A percentile compares a stretch with the other conserved stretches of the same genome.
Conservation (phyloP, 768 basidiomycete species). For the Paxillus ammoniavirescens region DNA sequence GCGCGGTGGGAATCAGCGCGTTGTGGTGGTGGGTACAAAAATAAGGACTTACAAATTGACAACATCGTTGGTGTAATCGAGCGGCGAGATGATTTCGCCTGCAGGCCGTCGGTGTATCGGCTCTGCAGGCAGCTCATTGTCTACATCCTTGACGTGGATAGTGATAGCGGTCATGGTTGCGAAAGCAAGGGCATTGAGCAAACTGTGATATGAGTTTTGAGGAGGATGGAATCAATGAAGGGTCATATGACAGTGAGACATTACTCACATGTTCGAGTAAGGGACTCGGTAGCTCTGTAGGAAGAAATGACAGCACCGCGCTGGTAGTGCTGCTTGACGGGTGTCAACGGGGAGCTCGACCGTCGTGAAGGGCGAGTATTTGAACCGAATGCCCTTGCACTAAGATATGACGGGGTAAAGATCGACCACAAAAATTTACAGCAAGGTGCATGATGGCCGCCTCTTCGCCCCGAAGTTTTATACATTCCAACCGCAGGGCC, state of each 20-base stretch:
- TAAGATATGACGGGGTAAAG: slow-evolving; percentile 15
- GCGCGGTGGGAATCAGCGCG: slow-evolving; percentile 2
- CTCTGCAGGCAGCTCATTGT: slow-evolving; percentile 42
- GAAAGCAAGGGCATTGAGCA: slow-evolving; percentile 24
- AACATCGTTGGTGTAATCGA: slow-evolving; percentile 46
- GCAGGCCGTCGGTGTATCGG: slow-evolving; percentile 41
- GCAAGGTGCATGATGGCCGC: slow-evolving; percentile 15
- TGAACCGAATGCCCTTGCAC: not conserved
- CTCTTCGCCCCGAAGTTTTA: slow-evolving; percentile 12
- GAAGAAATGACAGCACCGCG: slow-evolving; percentile 7
- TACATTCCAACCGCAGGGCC: slow-evolving; percentile 23
- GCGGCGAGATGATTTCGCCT: slow-evolving; percentile 57
- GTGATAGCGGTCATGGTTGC: slow-evolving; percentile 20
- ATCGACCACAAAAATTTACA: slow-evolving; percentile 21
- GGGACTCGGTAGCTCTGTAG: slow-evolving; percentile 10
- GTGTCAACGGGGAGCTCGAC: slow-evolving; percentile 1
- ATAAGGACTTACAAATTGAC: slow-evolving; percentile 50
- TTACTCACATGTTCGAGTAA: slow-evolving; percentile 16
- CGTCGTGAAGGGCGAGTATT: not conserved
- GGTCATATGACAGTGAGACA: slow-evolving; percentile 17
- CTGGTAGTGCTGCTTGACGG: slow-evolving; percentile 17
- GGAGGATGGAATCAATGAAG: not conserved
- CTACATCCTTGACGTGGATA: slow-evolving; percentile 40
- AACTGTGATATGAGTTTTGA: slow-evolving; percentile 11
- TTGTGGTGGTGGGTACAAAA: not conserved